Base-by-base conservation (phyloP, 306 rosid genomes). In the Vigna radiata region DNA sequence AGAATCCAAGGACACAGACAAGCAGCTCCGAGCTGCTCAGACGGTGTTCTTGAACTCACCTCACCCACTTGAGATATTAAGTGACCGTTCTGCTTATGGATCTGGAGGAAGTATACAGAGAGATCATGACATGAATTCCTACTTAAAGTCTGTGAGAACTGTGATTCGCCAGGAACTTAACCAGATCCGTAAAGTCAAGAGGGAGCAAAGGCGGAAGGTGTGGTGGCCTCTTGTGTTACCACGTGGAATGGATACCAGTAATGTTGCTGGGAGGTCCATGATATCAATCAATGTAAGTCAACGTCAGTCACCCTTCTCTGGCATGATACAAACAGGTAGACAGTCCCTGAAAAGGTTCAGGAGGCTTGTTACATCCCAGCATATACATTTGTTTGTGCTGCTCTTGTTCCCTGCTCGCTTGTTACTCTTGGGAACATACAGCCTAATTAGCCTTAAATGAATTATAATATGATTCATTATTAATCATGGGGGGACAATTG, bases 41-140 rank as follows among this genome's bases (percentile, higher is more conserved):
- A 63, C 78, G 79, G 82, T 79, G 25, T 95, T 95, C 86, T 64
- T 95, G 59, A 95, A 91, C 91, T 82, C 99, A 3, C 99, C 99
- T 2, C 99, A 95, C 81, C 99, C 99, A 23, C 97, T 95, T 0
- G 99, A 95, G 83, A 91, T 86, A 69, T 69, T 95, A 54, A 89
- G 97, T 23, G 94, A 95, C 44, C 86, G 97, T 16, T 87, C 96
- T 11, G 91, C 99, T 1, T 95, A 95, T 72, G 99, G 99, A 21
- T 87, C 96, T 0, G 94, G 87, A 10, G 99, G 99, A 81, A 70
- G 83, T 18, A 86, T 95, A 50, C 97, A 88, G 23, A 85, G 99
- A 87, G 97, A 95, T 65, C 99, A 95, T 70, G 99, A 95, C 84
- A 83, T 95, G 97, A 89, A 19, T 54, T 95, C 97, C 23, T 95